Evolutionary conservation across 1,139 yeast genomes (phyloP).

Genomic region (Komagataea norvegica): DNA sequence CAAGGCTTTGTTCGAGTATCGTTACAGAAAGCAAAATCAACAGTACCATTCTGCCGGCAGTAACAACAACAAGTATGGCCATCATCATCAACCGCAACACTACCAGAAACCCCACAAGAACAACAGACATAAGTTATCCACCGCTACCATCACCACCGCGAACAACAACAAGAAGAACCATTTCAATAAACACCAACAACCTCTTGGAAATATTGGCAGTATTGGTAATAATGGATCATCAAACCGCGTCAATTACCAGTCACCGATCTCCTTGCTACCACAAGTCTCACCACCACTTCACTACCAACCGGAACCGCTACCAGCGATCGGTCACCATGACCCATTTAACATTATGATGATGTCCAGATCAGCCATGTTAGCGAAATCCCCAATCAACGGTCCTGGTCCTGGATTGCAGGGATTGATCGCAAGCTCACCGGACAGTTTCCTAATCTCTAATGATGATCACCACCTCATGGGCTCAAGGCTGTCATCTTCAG

Average conservation of each 20-base stretch:
- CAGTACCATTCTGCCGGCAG: slow-evolving; percentile 10
- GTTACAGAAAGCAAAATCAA: slow-evolving; percentile 22
- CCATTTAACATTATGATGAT: neutral
- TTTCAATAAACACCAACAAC: slow-evolving; percentile 4
- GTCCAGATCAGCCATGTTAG: slow-evolving; percentile 3
- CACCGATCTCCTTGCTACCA: neutral
- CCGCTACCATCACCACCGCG: no score
- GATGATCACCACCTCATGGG: slow-evolving; percentile 7
- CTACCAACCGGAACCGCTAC: slow-evolving; percentile 6
- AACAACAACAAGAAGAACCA: neutral
- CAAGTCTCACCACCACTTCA: slow-evolving; percentile 3
- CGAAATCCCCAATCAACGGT: neutral
- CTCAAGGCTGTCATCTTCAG: slow-evolving; percentile 22
- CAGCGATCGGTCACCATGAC: no score
- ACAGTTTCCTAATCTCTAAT: slow-evolving; percentile 13
- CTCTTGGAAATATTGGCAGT: slow-evolving; percentile 4
- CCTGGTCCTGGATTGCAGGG: neutral
- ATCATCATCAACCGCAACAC: slow-evolving; percentile 5
- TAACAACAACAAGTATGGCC: slow-evolving; percentile 3
- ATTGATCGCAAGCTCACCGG: slow-evolving; percentile 10
- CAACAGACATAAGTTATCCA: no score
- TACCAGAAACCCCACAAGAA: slow-evolving; percentile 3
- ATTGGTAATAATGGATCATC: neutral
- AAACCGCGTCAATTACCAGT: slow-evolving; percentile 5
- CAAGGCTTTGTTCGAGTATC: slow-evolving; percentile 25